These are phyloP conservation scores for Gymnopus androsaceus DNA, from an alignment of 1,284 basidiomycete genomes.

Conservation along the genomic window DNA sequence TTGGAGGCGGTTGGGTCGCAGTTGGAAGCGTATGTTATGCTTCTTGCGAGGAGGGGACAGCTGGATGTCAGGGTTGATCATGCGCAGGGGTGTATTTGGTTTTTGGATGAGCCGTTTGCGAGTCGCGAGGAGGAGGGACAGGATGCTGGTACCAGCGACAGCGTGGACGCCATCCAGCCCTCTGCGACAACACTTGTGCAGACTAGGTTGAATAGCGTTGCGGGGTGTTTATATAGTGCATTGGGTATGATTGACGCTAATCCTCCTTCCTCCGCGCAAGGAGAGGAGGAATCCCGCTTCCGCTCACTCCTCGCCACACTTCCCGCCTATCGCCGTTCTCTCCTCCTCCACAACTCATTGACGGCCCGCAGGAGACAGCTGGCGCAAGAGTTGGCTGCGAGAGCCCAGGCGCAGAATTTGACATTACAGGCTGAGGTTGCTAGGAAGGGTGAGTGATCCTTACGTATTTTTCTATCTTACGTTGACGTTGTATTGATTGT, in stretches of 20 bases:
- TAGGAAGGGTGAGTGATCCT: not conserved
- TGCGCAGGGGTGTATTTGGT: slow-evolving; percentile 82
- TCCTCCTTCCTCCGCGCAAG: not conserved
- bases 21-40: slow-evolving; percentile 92
- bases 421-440: not conserved
- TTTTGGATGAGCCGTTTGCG: slow-evolving; percentile 77
- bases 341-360: not conserved
- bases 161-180: slow-evolving; percentile 54
- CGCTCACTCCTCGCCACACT: not conserved
- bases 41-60: slow-evolving; percentile 87
- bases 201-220: not conserved
- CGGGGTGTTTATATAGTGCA: not conserved
- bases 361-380: not conserved
- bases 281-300: not conserved
- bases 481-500: not conserved
- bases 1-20: slow-evolving; percentile 1
- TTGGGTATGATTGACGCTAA: not conserved
- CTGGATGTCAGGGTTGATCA: slow-evolving; percentile 91
- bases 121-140: slow-evolving; percentile 23
- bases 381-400: not conserved
- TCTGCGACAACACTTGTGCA: slow-evolving; percentile 60
- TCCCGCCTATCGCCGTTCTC: not conserved
- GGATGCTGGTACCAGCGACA: no score
- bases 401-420: not conserved
- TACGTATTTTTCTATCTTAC: not conserved